phyloP scores from a whole-genome alignment of 2,329 filamentous ascomycete species.

The Beauveria varroae region DNA sequence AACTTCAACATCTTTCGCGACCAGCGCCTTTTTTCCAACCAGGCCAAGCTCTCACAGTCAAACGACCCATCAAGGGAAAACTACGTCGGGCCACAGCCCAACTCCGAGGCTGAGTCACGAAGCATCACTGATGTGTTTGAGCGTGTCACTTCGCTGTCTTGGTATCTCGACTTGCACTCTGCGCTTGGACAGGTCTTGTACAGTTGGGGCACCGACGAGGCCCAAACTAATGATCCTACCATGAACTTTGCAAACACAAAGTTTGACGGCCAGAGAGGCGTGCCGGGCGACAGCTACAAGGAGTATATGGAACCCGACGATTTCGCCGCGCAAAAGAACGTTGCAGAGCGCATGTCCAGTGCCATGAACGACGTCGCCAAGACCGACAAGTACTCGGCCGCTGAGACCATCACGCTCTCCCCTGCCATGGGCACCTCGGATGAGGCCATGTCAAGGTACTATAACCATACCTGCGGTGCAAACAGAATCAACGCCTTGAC shows the following conservation, averaged over 20 bases:
- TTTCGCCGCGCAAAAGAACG: conserved; percentile 23
- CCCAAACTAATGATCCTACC: conserved; percentile 34
- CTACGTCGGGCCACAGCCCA: conserved; percentile 42
- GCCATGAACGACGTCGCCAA: conserved; percentile 26
- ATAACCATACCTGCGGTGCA: conserved; percentile 23
- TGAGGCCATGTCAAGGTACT: conserved; percentile 37
- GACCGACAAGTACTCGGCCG: conserved; percentile 17
- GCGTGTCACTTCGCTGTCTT: conserved; percentile 40
- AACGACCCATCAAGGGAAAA: conserved; percentile 34
- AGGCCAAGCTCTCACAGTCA: conserved; percentile 19
- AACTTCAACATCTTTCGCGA: conserved; percentile 54
- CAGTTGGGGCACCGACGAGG: conserved; percentile 48
- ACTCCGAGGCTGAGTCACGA: conserved; percentile 49
- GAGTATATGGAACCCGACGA: conserved; percentile 37
- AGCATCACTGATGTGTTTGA: conserved; percentile 46
- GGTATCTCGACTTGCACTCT: conserved; percentile 53
- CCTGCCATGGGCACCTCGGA: conserved; percentile 39
- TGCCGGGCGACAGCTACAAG: conserved; percentile 35
- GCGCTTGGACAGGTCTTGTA: conserved; percentile 45
- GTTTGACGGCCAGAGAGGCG: conserved; percentile 45
- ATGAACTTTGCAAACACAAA: conserved; percentile 46
- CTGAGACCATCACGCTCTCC: conserved; percentile 28
- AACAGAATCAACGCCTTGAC: conserved; percentile 35
- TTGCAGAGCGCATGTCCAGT: conserved; percentile 26
- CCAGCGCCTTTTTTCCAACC: conserved; percentile 32